These are phyloP conservation scores for Marchantia polymorpha DNA, from an alignment of 225 moss, liverwort and hornwort genomes.

Conservation along the genomic window DNA sequence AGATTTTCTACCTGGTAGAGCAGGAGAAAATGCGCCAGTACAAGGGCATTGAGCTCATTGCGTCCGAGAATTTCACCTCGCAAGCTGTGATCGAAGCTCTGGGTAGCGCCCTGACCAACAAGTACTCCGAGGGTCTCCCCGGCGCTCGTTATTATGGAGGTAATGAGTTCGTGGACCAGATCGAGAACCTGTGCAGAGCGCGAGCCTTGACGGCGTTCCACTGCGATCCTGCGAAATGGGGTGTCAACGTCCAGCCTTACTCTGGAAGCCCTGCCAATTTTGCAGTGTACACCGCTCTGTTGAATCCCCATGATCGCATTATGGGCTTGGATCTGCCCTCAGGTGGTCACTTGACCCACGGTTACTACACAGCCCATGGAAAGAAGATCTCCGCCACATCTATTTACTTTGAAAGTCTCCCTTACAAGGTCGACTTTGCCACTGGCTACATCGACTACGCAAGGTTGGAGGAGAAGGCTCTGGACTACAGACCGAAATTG, in stretches of 20 bases:
- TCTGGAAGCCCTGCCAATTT: slow-evolving; percentile 54
- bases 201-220: slow-evolving; percentile 47
- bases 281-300: slow-evolving; percentile 45
- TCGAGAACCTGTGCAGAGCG: slow-evolving; percentile 44
- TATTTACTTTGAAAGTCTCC: slow-evolving; percentile 92
- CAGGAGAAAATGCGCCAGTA: slow-evolving; percentile 49
- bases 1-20: slow-evolving; percentile 41
- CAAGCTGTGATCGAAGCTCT: slow-evolving; percentile 54
- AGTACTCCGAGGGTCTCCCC: slow-evolving; percentile 54
- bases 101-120: slow-evolving; percentile 49
- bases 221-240: slow-evolving; percentile 44
- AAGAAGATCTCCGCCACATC: slow-evolving; percentile 98
- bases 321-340: slow-evolving; percentile 53
- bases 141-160: slow-evolving; percentile 48
- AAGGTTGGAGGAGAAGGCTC: slow-evolving; percentile 93
- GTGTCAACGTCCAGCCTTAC: slow-evolving; percentile 54
- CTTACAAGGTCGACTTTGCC: slow-evolving; percentile 88
- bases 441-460: slow-evolving; percentile 89
- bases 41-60: slow-evolving; percentile 55
- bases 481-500: slow-evolving; percentile 93
- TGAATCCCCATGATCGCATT: slow-evolving; percentile 51
- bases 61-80: slow-evolving; percentile 55
- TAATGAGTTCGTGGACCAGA: slow-evolving; percentile 51
- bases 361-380: slow-evolving; percentile 82
- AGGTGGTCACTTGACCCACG: slow-evolving; percentile 80